A percentile compares a stretch with the other conserved stretches of the same genome.
phyloP scores from a whole-genome alignment of 2,329 filamentous ascomycete genomes.

The Albifimbria verrucaria region DNA sequence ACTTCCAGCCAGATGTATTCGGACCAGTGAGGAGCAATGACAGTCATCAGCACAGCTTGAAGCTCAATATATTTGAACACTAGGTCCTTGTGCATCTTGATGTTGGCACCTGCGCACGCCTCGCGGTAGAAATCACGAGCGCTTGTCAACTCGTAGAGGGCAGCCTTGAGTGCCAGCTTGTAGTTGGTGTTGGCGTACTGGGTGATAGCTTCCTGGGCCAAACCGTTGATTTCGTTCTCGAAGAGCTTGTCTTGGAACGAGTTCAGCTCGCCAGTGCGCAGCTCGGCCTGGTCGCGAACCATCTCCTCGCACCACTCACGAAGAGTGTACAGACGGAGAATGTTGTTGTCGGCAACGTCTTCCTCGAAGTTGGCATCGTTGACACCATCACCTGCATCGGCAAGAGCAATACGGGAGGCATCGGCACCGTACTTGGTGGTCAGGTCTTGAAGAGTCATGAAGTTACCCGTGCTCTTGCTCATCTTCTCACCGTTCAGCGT shows the following conservation, averaged over 20 bases:
- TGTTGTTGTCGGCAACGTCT: slow-evolving; percentile 86
- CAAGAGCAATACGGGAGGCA: slow-evolving; percentile 84
- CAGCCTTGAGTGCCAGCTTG: slow-evolving; percentile 76
- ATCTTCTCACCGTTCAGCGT: slow-evolving; percentile 98
- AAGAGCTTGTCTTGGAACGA: slow-evolving; percentile 86
- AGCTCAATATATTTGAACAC: slow-evolving; percentile 79
- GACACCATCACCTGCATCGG: slow-evolving; percentile 91
- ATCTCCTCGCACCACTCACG: slow-evolving; percentile 93
- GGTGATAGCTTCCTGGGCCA: slow-evolving; percentile 73
- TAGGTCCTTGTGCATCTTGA: slow-evolving; percentile 83
- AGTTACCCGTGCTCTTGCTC: slow-evolving; percentile 97
- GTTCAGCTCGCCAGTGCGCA: slow-evolving; percentile 73
- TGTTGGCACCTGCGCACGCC: slow-evolving; percentile 68
- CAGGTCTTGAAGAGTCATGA: slow-evolving; percentile 83
- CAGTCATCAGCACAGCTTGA: slow-evolving; percentile 77
- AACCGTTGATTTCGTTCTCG: slow-evolving; percentile 84
- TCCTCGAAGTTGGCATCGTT: slow-evolving; percentile 98
- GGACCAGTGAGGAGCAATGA: slow-evolving; percentile 88
- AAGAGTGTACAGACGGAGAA: slow-evolving; percentile 76
- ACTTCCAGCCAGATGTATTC: slow-evolving; percentile 95
- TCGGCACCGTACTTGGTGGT: slow-evolving; percentile 93
- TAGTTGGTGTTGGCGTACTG: slow-evolving; percentile 80
- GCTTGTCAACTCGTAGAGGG: slow-evolving; percentile 85
- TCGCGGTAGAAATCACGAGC: slow-evolving; percentile 91
- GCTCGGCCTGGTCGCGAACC: slow-evolving; percentile 61